Evolutionary conservation across 441 rosid species (phyloP).

Genomic region (Adansonia grandidieri): DNA sequence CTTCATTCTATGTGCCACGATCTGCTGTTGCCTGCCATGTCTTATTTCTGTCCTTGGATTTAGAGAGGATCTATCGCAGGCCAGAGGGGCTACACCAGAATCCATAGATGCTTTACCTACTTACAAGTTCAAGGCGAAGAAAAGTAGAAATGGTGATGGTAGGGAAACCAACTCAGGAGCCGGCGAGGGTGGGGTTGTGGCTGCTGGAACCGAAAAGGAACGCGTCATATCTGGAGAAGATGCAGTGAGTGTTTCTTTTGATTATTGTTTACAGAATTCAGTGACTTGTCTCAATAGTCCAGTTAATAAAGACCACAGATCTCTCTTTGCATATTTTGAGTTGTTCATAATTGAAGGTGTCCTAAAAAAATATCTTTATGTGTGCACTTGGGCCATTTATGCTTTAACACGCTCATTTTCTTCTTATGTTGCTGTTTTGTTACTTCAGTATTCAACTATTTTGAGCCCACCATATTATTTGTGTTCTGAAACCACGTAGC

Average conservation of each 20-base stretch:
- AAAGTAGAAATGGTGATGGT: conserved; percentile 55
- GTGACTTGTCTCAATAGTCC: too few species aligned
- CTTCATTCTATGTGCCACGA: conserved; percentile 92
- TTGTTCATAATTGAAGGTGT: conserved; percentile 1
- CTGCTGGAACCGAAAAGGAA: conserved; percentile 92
- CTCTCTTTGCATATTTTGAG: not conserved
- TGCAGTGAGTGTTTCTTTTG: conserved; percentile 62
- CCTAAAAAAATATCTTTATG: not conserved
- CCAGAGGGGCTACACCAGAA: conserved; percentile 93
- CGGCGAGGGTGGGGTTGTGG: conserved; percentile 84
- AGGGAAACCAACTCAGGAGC: conserved; percentile 43
- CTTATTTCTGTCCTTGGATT: conserved; percentile 88
- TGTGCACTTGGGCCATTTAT: not conserved
- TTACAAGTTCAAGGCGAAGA: conserved; percentile 80
- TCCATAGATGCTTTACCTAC: conserved; percentile 88
- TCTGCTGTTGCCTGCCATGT: conserved; percentile 97
- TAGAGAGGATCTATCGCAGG: conserved; percentile 85
- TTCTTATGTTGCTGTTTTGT: not conserved
- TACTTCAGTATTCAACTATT: not conserved
- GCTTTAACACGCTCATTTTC: not conserved
- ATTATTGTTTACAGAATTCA: too few species aligned
- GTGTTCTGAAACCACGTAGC: not conserved
- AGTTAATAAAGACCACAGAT: too few species aligned
- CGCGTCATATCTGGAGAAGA: conserved; percentile 88
- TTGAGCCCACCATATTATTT: not conserved